Base-by-base conservation (phyloP, 2,329 filamentous ascomycete species). In the Chrysoporthe deuterocubensis region DNA sequence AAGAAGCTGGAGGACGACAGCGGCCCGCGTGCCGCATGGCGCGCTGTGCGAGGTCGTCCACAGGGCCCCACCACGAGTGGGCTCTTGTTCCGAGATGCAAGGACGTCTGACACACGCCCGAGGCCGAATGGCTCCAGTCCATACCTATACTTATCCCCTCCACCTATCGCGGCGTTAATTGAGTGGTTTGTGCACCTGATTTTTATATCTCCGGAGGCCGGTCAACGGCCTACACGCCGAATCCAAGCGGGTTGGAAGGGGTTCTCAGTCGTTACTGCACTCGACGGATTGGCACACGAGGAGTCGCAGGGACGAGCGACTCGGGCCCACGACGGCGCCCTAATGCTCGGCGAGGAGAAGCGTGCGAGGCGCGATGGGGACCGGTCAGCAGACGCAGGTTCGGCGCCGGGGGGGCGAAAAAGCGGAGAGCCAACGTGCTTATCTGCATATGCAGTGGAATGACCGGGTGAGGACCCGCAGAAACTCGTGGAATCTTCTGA, bases 141-240 rank as follows among this genome's bases (percentile, higher is more conserved):
- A 34, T 21, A 40, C 8, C 16, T 13, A 61, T 34, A 13, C 61
- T 44, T 26, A 16, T 43, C 8, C 7, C 34, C 2, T n/a, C 46
- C 43, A 57, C 34, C 50, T 56, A 54, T 42, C 44, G 54, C 54
- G 54, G 52, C 54, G 63, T 58, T 34, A 26, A 9, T 26, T 50
- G 64, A 54, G 26, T 26, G 26, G 26, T 66, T 56, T 21, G 54
- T 16, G 54, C 32, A 40, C 13, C 50, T 43, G n/a, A 21, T 40
- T 32, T 11, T 50, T 50, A 40, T 40, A 34, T 40, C 13, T 46
- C 18, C 44, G 44, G 44, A 26, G 44, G 44, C 14, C 4, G 18
- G 14, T 14, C 44, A 46, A 14, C 13, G 11, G 11, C 44, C 4
- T 18, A 46, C 44, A 16, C 44, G 40, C n/a, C 26, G 26, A 26